Conservation (phyloP, 2,329 filamentous ascomycete genomes). For the Fusarium nurragi region DNA sequence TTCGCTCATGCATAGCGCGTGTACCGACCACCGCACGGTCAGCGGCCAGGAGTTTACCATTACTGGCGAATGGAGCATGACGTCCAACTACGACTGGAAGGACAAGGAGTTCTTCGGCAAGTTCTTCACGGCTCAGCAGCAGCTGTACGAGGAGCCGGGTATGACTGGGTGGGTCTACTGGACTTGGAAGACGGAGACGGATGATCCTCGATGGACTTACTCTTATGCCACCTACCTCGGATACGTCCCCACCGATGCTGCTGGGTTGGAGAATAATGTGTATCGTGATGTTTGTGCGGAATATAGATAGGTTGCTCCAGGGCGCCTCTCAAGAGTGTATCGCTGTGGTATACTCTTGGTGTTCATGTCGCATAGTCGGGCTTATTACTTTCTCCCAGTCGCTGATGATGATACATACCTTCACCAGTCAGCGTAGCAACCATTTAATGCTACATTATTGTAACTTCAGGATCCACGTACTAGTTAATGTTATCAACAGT, state of each 20-base stretch:
- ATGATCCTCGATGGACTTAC: conserved; percentile 33
- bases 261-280: conserved; percentile 28
- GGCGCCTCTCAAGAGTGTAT: too few relatives aligned
- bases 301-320: not conserved
- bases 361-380: too few relatives aligned
- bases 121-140: conserved; percentile 34
- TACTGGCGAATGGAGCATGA: conserved; percentile 37
- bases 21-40: conserved; percentile 17
- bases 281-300: conserved; percentile 26
- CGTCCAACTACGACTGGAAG: conserved; percentile 18
- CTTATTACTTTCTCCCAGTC: too few relatives aligned
- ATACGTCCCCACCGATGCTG: conserved; percentile 31
- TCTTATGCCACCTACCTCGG: conserved; percentile 23
- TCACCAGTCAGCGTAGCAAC: too few relatives aligned
- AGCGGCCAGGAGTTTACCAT: conserved; percentile 22
- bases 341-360: too few relatives aligned
- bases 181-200: conserved; percentile 33
- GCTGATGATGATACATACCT: too few relatives aligned
- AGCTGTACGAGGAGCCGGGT: conserved; percentile 29
- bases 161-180: conserved; percentile 34
- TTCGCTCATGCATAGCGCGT: conserved; percentile 29
- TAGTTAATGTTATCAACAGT: too few relatives aligned
- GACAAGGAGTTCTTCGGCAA: conserved; percentile 26
- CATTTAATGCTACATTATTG: too few relatives aligned
- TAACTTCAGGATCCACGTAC: too few relatives aligned